These are phyloP conservation scores for Trichosporon sp. DNA, from an alignment of 1,284 basidiomycete genomes.

Conservation along the genomic window DNA sequence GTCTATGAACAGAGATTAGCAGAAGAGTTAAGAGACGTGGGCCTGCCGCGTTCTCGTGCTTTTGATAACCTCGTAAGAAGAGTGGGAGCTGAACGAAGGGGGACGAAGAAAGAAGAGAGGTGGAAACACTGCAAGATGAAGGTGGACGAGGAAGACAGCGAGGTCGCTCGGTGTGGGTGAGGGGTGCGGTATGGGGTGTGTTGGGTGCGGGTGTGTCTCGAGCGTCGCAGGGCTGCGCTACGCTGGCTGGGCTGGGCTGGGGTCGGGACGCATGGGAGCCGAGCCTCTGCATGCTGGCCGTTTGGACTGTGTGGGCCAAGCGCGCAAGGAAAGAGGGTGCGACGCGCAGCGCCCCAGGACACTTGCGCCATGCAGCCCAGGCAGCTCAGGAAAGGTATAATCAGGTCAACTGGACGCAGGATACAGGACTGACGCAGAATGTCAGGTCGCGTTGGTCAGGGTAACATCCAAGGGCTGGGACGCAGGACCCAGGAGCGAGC, in stretches of 20 bases:
- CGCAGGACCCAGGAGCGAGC: slow-evolving; percentile 11
- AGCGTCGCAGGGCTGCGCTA: too few species aligned
- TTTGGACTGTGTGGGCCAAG: neutral
- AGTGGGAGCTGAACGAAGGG: slow-evolving; percentile 18
- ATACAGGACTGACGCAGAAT: slow-evolving; percentile 7
- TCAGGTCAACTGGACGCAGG: slow-evolving; percentile 4
- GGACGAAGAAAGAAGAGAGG: slow-evolving; percentile 16
- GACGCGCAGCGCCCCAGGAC: slow-evolving; percentile 12
- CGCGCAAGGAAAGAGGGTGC: slow-evolving; percentile 1
- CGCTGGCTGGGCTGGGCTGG: neutral
- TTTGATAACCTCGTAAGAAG: slow-evolving; percentile 22
- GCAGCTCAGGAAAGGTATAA: neutral
- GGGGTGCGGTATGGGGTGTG: slow-evolving; percentile 18
- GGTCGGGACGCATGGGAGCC: neutral
- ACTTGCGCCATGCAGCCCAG: neutral
- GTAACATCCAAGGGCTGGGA: slow-evolving; percentile 1
- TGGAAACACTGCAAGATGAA: slow-evolving; percentile 15
- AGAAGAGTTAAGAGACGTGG: slow-evolving; percentile 16
- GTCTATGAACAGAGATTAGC: slow-evolving; percentile 24
- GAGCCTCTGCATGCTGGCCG: neutral
- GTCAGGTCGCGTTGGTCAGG: neutral
- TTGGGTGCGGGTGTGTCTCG: slow-evolving; percentile 15
- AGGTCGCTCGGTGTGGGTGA: slow-evolving; percentile 3
- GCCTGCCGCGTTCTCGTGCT: slow-evolving; percentile 18
- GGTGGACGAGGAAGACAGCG: slow-evolving; percentile 17